Conservation (phyloP, 2,329 filamentous ascomycete species). For the Camillea tinctor region DNA sequence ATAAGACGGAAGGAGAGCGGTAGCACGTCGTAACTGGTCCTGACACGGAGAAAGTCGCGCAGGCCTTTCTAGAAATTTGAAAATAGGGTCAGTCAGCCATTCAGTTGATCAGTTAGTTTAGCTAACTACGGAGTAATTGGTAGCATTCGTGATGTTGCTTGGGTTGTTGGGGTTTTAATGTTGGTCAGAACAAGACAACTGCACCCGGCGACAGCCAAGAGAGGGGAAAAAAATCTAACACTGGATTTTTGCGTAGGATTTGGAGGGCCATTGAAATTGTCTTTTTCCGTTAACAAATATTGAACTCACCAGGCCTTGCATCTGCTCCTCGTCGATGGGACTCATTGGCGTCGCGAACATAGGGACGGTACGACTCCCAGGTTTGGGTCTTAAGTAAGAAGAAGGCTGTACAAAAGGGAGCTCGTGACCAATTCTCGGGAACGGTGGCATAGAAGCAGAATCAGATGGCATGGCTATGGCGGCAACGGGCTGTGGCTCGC, state of each 20-base stretch:
- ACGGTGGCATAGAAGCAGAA: slow-evolving; percentile 21
- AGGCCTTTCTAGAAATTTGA: slow-evolving; percentile 68
- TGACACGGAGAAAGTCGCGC: slow-evolving; percentile 91
- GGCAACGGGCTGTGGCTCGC: slow-evolving; percentile 25
- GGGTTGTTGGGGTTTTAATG: too few relatives aligned
- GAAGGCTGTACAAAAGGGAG: slow-evolving; percentile 60
- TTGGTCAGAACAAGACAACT: slow-evolving; percentile 15
- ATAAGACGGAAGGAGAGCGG: slow-evolving; percentile 95
- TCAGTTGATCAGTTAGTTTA: too few relatives aligned
- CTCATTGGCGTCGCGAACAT: slow-evolving; percentile 49
- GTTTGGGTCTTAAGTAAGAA: slow-evolving; percentile 51
- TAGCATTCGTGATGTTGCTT: too few relatives aligned
- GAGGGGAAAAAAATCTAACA: too few relatives aligned
- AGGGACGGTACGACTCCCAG: slow-evolving; percentile 40
- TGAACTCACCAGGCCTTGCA: slow-evolving; percentile 69
- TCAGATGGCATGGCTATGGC: slow-evolving; percentile 12
- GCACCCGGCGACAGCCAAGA: too few relatives aligned
- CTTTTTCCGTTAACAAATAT: neutral
- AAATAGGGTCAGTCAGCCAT: slow-evolving; percentile 15
- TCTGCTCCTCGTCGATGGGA: slow-evolving; percentile 72
- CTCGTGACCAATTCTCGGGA: slow-evolving; percentile 42
- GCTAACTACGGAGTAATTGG: too few relatives aligned
- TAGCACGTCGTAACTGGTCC: slow-evolving; percentile 96
- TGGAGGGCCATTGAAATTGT: slow-evolving; percentile 7
- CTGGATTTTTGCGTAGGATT: too few relatives aligned